phyloP scores from a whole-genome alignment of 1,139 yeast species.

The Blastobotrys elegans region DNA sequence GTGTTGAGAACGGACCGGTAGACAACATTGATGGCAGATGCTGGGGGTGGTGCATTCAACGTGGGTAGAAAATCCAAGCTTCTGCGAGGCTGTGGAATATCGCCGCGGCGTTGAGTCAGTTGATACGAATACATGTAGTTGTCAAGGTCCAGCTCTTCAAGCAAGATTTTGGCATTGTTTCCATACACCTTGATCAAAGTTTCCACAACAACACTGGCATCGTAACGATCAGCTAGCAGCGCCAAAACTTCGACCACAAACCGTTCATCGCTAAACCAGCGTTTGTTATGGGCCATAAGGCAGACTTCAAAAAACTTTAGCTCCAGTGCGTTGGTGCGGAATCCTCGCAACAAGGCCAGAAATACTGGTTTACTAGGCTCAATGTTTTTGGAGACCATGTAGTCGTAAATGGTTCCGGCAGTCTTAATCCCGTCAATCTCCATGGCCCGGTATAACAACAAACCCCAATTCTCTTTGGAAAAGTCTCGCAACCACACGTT shows the following conservation, averaged over 20 bases:
- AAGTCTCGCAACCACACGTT: conserved; percentile 13
- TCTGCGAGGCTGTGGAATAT: background rate
- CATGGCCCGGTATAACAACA: conserved; percentile 22
- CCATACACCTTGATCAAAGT: background rate
- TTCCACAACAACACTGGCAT: conserved; percentile 20
- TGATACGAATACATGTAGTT: conserved; percentile 1
- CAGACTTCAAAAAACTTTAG: conserved; percentile 25
- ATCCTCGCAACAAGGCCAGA: conserved; percentile 24
- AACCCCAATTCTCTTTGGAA: conserved; percentile 11
- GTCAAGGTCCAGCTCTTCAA: conserved; percentile 3
- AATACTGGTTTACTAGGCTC: conserved; percentile 19
- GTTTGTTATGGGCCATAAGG: conserved; percentile 16
- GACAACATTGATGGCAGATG: conserved; percentile 18
- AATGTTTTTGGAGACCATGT: conserved; percentile 15
- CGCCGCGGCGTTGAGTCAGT: background rate
- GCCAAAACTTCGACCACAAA: conserved; percentile 20
- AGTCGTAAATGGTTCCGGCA: conserved; percentile 23
- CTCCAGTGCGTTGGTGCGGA: conserved; percentile 23
- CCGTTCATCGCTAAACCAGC: conserved; percentile 3
- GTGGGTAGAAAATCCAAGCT: background rate
- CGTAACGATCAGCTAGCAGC: conserved; percentile 21
- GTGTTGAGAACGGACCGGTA: conserved; percentile 26
- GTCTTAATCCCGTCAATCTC: conserved; percentile 25
- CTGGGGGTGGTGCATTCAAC: background rate
- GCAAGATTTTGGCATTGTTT: too few relatives aligned